Conservation (phyloP, 176 grass and related monocot genomes). For the Secale cereale region DNA sequence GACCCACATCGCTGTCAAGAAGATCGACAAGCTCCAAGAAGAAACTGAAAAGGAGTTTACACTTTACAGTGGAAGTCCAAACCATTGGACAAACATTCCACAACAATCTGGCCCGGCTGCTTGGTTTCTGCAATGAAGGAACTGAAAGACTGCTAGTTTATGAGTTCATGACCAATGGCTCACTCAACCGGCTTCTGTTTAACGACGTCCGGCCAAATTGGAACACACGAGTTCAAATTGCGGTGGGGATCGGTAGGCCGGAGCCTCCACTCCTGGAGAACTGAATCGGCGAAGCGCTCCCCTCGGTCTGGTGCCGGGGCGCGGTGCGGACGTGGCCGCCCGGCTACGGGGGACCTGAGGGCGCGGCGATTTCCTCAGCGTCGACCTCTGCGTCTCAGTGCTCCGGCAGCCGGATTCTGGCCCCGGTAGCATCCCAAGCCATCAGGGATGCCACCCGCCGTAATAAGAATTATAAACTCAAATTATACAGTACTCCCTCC, state of each 20-base stretch:
- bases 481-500: no score
- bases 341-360: no score
- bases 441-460: no score
- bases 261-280: no score
- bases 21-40: conserved; percentile 2
- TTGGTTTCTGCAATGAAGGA: background rate
- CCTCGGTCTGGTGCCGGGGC: no score
- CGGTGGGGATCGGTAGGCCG: conserved; percentile 35
- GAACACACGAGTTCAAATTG: conserved; percentile 27
- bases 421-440: no score
- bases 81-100: background rate
- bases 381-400: no score
- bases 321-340: no score
- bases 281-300: no score
- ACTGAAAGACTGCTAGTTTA: background rate
- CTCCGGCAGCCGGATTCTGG: no score
- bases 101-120: conserved; percentile 35
- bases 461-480: no score
- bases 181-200: background rate
- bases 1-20: conserved; percentile 32
- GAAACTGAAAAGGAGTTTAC: conserved; percentile 30
- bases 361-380: no score
- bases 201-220: background rate
- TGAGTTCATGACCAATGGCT: background rate
- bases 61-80: conserved; percentile 38